Conservation (phyloP, 2,329 filamentous ascomycete genomes). For the Trichoderma atrobrunneum region DNA sequence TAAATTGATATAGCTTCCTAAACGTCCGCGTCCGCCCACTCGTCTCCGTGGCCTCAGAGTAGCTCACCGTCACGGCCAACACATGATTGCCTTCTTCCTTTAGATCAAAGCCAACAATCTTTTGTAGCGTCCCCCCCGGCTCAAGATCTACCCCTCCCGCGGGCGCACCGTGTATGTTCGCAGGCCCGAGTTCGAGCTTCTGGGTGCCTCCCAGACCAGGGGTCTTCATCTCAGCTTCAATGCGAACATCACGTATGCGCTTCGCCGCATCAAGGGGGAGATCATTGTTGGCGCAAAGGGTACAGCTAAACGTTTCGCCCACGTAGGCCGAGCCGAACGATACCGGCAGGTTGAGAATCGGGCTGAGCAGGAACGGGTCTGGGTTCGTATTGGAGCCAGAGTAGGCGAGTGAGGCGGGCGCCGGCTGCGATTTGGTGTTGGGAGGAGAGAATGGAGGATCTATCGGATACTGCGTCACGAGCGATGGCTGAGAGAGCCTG, state of each 20-base stretch:
- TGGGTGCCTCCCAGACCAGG: slow-evolving; percentile 60
- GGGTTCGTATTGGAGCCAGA: slow-evolving; percentile 45
- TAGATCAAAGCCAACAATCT: slow-evolving; percentile 79
- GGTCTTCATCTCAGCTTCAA: slow-evolving; percentile 94
- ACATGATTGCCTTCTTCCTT: slow-evolving; percentile 95
- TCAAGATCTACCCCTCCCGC: slow-evolving; percentile 46
- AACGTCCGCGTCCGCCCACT: slow-evolving; percentile 77
- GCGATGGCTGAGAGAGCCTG: slow-evolving; percentile 78
- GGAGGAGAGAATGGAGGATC: slow-evolving; percentile 45
- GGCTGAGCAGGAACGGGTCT: slow-evolving; percentile 56
- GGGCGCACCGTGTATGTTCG: slow-evolving; percentile 16
- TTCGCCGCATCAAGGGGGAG: slow-evolving; percentile 33
- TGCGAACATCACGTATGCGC: slow-evolving; percentile 70
- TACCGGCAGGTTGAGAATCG: slow-evolving; percentile 77
- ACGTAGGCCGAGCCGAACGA: slow-evolving; percentile 94
- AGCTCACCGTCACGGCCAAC: slow-evolving; percentile 87
- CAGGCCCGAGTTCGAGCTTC: slow-evolving; percentile 59
- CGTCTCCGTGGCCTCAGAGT: slow-evolving; percentile 79
- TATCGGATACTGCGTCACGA: slow-evolving; percentile 68
- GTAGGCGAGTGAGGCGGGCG: slow-evolving; percentile 72
- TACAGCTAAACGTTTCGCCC: slow-evolving; percentile 91
- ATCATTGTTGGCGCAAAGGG: slow-evolving; percentile 94
- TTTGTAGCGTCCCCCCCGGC: slow-evolving; percentile 70
- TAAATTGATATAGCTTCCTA: slow-evolving; percentile 93
- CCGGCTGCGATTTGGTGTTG: slow-evolving; percentile 39